Evolutionary conservation across 768 basidiomycete species (phyloP).

Genomic region (Tricholoma matsutake): DNA sequence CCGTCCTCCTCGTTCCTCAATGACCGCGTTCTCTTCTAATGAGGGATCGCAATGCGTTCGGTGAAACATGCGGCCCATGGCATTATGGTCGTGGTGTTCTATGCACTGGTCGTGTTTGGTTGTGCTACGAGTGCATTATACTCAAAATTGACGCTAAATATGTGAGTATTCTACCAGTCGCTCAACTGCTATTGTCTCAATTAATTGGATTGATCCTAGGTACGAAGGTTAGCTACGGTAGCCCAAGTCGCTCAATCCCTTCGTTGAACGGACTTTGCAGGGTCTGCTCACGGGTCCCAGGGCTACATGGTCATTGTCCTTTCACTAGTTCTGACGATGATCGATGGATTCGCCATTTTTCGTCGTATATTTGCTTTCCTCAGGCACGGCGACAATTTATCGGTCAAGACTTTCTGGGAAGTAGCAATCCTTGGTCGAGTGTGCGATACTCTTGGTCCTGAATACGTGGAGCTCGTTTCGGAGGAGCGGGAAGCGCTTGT

Average conservation of each 20-base stretch:
- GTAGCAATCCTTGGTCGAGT: slow-evolving; percentile 50
- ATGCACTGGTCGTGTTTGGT: slow-evolving; percentile 57
- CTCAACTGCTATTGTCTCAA: slow-evolving; percentile 10
- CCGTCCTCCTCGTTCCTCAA: slow-evolving; percentile 1
- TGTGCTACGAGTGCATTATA: slow-evolving; percentile 70
- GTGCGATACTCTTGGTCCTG: slow-evolving; percentile 28
- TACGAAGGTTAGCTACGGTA: slow-evolving; percentile 51
- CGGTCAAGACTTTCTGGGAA: slow-evolving; percentile 52
- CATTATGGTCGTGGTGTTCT: slow-evolving; percentile 60
- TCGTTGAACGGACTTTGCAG: slow-evolving; percentile 18
- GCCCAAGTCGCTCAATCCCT: slow-evolving; percentile 1
- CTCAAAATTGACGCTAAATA: slow-evolving; percentile 74
- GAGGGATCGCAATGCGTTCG: slow-evolving; percentile 79
- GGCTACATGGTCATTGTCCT: slow-evolving; percentile 49
- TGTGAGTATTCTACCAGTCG: slow-evolving; percentile 49
- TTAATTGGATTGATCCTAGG: slow-evolving; percentile 40
- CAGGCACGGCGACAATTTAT: slow-evolving; percentile 39
- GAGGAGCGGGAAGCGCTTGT: slow-evolving; percentile 58
- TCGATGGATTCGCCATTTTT: slow-evolving; percentile 53
- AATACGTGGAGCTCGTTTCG: slow-evolving; percentile 57
- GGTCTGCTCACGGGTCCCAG: slow-evolving; percentile 56
- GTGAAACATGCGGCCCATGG: slow-evolving; percentile 66
- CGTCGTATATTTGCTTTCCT: slow-evolving; percentile 51
- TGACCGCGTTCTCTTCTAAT: background rate
- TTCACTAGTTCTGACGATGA: slow-evolving; percentile 34